These are phyloP conservation scores for Crucibulum parvulum DNA, from an alignment of 1,284 basidiomycete species.

Conservation along the genomic window DNA sequence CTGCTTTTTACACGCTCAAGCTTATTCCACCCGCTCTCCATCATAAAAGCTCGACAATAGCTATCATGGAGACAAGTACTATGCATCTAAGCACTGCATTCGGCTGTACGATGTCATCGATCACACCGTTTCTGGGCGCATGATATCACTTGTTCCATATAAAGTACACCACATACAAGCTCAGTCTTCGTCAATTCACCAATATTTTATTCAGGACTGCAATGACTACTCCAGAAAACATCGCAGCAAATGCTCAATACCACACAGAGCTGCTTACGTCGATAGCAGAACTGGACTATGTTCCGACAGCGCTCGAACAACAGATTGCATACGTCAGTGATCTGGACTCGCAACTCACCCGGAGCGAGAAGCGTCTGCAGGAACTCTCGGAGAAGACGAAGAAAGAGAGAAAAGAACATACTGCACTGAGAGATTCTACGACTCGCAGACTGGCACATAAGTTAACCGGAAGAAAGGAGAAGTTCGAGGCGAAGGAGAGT, in stretches of 20 bases:
- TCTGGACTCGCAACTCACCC: constrained; percentile 31
- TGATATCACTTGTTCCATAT: neutral
- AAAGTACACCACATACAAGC: neutral
- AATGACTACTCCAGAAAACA: constrained; percentile 37
- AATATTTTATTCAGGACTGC: neutral
- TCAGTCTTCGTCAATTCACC: neutral
- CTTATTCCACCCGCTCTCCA: too few species aligned
- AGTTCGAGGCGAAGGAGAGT: constrained; percentile 44
- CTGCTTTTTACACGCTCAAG: too few species aligned
- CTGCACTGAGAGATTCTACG: constrained; percentile 43
- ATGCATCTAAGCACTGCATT: too few species aligned
- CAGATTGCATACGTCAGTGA: constrained; percentile 41
- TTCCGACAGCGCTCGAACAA: constrained; percentile 40
- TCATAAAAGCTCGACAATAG: too few species aligned
- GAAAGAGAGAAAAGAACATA: constrained; percentile 50
- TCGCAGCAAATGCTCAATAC: constrained; percentile 43
- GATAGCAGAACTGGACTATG: constrained; percentile 45
- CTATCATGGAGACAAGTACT: too few species aligned
- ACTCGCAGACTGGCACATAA: constrained; percentile 41
- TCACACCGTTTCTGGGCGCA: neutral
- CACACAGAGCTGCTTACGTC: constrained; percentile 38
- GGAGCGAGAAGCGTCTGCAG: constrained; percentile 28
- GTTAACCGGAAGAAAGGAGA: constrained; percentile 44
- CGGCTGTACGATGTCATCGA: too few species aligned
- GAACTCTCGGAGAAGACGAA: constrained; percentile 41